Conservation (phyloP, 176 grass and related monocot genomes). For the Oryza meridionalis region DNA sequence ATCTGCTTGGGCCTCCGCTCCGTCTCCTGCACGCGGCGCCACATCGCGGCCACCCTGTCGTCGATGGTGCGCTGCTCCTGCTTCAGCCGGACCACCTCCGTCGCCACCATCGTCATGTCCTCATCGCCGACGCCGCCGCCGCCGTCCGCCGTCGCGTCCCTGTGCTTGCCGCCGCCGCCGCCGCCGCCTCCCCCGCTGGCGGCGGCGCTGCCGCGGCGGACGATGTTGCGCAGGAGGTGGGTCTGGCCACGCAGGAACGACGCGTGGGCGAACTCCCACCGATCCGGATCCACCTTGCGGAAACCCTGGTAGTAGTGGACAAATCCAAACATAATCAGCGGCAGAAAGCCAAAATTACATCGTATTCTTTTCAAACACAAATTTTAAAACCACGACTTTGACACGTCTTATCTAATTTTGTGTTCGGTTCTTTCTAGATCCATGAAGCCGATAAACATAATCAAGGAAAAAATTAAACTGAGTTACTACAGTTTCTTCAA, state of each 20-base stretch:
- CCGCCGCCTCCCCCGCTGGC: not conserved
- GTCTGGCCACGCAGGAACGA: slow-evolving; percentile 75
- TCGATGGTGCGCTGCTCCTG: slow-evolving; percentile 78
- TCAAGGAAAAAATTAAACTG: not conserved
- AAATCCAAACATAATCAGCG: not conserved
- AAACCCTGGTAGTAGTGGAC: slow-evolving; percentile 54
- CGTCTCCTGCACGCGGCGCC: slow-evolving; percentile 78
- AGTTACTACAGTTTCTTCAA: not conserved
- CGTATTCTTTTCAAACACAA: not conserved
- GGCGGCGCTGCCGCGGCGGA: slow-evolving; percentile 46
- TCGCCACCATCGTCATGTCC: slow-evolving; percentile 58
- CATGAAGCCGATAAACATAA: not conserved
- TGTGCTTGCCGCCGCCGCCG: slow-evolving; percentile 31
- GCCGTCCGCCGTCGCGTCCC: slow-evolving; percentile 18
- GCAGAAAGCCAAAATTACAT: not conserved
- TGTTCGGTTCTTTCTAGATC: not conserved
- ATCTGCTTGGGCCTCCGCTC: slow-evolving; percentile 81
- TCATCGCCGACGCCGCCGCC: not conserved
- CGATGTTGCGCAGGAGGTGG: slow-evolving; percentile 64
- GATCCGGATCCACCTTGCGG: slow-evolving; percentile 79
- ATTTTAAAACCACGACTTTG: not conserved
- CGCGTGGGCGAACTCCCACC: slow-evolving; percentile 79
- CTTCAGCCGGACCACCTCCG: slow-evolving; percentile 76
- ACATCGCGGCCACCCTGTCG: slow-evolving; percentile 63
- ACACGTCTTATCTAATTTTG: not conserved